Percentiles rank a stretch among this genome's conserved stretches.
These are phyloP conservation scores for Globisporangium acanthophoron DNA, from an alignment of 352 stramenopile genomes.

Conservation along the genomic window DNA sequence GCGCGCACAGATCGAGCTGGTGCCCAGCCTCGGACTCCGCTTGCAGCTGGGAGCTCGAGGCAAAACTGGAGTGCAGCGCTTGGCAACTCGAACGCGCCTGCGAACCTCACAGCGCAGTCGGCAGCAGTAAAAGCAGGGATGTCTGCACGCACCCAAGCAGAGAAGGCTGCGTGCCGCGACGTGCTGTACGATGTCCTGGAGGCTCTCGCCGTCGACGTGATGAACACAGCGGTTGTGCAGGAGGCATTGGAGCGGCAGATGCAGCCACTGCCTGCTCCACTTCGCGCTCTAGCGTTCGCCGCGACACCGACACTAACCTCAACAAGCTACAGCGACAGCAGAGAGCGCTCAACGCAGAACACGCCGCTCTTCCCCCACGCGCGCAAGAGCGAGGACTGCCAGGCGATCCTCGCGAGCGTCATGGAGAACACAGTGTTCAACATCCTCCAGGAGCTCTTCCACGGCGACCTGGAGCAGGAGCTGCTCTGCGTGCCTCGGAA, in stretches of 20 bases:
- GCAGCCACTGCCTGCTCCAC: constrained; percentile 19
- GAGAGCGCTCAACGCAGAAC: neutral
- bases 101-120: neutral
- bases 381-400: constrained; percentile 54
- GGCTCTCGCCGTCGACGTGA: constrained; percentile 45
- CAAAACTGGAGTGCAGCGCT: neutral
- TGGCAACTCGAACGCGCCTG: neutral
- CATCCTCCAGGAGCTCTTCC: constrained; percentile 79
- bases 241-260: constrained; percentile 35
- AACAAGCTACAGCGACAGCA: neutral
- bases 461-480: constrained; percentile 67
- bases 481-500: constrained; percentile 62
- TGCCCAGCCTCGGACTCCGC: constrained; percentile 1
- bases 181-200: constrained; percentile 56
- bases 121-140: neutral
- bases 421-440: constrained; percentile 82
- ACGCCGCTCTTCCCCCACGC: constrained; percentile 19
- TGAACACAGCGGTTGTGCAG: constrained; percentile 46
- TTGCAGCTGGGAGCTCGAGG: constrained; percentile 4
- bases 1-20: neutral
- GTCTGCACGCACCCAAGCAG: constrained; percentile 1
- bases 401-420: constrained; percentile 47
- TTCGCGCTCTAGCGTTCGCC: constrained; percentile 19
- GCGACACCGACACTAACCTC: constrained; percentile 3
- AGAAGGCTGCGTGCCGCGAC: constrained; percentile 25